These are phyloP conservation scores for Seminavis robusta DNA, from an alignment of 108 stramenopile species.

Conservation along the genomic window DNA sequence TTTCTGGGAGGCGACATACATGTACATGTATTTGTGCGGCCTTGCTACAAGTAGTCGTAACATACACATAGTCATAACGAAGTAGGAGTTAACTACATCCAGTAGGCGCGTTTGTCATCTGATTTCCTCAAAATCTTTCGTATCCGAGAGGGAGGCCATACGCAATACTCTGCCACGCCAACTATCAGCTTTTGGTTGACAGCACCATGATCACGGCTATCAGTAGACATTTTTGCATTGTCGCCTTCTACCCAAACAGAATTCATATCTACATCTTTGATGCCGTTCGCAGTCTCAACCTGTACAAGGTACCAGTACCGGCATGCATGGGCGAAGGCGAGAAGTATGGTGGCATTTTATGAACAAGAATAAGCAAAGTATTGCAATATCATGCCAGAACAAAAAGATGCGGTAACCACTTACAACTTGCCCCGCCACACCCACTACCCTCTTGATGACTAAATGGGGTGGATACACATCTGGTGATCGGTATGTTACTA, in stretches of 20 bases:
- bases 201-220: conserved; percentile 54
- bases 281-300: too few relatives aligned
- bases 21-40: too few relatives aligned
- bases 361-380: background rate
- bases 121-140: conserved; percentile 17
- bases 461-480: conserved; percentile 35
- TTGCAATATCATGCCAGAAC: background rate
- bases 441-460: conserved; percentile 62
- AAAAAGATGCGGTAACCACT: background rate
- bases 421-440: conserved; percentile 61
- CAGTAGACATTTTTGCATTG: conserved; percentile 34
- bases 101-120: too few relatives aligned
- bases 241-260: conserved; percentile 76
- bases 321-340: too few relatives aligned
- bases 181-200: conserved; percentile 66
- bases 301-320: too few relatives aligned
- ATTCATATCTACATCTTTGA: too few relatives aligned
- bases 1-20: too few relatives aligned
- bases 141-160: conserved; percentile 77
- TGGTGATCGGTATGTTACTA: conserved; percentile 38
- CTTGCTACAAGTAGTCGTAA: too few relatives aligned
- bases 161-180: conserved; percentile 62
- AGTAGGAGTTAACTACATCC: too few relatives aligned
- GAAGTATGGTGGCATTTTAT: conserved; percentile 31
- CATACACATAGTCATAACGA: too few relatives aligned